Evolutionary conservation across 169 alveolate genomes (phyloP), one percentile per base, ranked within the genome.

Genomic region (Neospora caninum): DNA sequence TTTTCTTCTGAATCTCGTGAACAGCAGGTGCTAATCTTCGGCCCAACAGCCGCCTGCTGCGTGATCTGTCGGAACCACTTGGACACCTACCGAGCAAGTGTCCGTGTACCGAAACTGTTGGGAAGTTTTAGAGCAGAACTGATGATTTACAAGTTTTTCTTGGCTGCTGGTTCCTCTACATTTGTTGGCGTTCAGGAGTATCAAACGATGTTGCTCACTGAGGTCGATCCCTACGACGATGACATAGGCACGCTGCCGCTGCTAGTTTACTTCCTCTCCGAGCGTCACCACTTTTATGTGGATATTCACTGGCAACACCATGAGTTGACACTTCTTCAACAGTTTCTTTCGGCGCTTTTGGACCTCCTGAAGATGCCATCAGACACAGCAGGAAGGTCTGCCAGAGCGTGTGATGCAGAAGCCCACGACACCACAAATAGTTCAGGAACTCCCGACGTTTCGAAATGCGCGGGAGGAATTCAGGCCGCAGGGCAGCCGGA

Each of bases 251-350:
- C 82, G 43, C 67, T 96, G 43, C 95, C 97, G 2, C 86, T 96
- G 41, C 93, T 96, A 10, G 88, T 91, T 82, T 96, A 91, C 78
- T 96, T 96, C 93, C 88, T 96, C 39, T 88, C 96, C 20, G 97
- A 96, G 88, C 92, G 97, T 36, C 97, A 96, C 78, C 88, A 95
- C 41, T 96, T 91, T 49, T 96, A 96, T 80, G 95, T 96, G 29
- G 97, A 96, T 67, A 95, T 96, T 43, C 87, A 95, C 88, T 96
- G 97, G 97, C 87, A 92, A 69, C 92, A 93, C n/a, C 43, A 91
- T 29, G 97, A 96, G 69, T 39, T 96, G 67, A 69, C 88, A 7
- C 94, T 91, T 87, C 91, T 96, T 95, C 94, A 96, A 31, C n/a
- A 43, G 42, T 96, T 95, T 80, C 93, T 95, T 27, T 91, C 92